Base-by-base conservation (phyloP, 305 asterid species). In the Withania somnifera region DNA sequence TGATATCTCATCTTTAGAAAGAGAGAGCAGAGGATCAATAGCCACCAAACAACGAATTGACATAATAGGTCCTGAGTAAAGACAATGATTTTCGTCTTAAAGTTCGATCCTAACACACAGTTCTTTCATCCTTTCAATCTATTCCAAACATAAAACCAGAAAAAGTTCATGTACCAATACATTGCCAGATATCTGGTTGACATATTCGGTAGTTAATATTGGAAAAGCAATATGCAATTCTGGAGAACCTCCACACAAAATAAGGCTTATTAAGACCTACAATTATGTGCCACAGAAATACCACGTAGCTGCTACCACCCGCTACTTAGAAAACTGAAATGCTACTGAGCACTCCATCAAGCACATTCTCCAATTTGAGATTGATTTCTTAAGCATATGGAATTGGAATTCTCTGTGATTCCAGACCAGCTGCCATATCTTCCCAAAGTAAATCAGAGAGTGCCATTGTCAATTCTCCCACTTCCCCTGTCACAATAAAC, bases 361-460 rank as follows among this genome's bases (percentile, higher is more conserved):
- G 40, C 38, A 45, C 45, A 19, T 71, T 71, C 36, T 71, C n/a
- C 4, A 2, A 45, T 14, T 45, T 71, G 58, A 45, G 58, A 71
- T 71, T 24, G 58, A 47, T 8, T 47, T 82, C 79, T 81, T 85
- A 88, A 2, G 51, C 57, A 68, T 94, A 94, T 28, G 97, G 89
- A 71, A 94, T 92, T 76, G 81, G 89, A 56, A 87, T 1, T 89
- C 98, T 90, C 28, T 84, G 89, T 8, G 91, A 84, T 64, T 90
- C 89, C 7, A 94, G 97, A 51, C 98, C 95, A 69, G 92, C 88
- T 63, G 86, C 92, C 96, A 94, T 94, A 80, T 94, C 97, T 64
- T 90, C 94, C 97, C 96, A 92, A 9, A 91, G 90, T 92, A 92
- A 85, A 86, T 94, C 95, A 0, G 97, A 95, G 52, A 95, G 98